A percentile compares a stretch with the other conserved stretches of the same genome.
phyloP scores from a whole-genome alignment of 768 basidiomycete genomes.

The Thelephora ganbajun region DNA sequence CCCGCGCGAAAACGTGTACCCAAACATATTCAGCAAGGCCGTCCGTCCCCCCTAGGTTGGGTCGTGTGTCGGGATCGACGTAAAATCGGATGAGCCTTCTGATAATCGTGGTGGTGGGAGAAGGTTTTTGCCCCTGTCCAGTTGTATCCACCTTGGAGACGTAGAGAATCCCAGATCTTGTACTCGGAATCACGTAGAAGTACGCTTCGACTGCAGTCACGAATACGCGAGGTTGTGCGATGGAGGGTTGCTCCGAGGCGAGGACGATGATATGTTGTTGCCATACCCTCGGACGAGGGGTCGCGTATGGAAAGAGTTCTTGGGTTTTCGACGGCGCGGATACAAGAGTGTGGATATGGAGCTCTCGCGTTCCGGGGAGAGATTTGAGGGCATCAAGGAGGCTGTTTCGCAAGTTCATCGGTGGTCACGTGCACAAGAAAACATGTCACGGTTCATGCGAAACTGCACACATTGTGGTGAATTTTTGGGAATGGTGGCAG shows the following conservation, averaged over 20 bases:
- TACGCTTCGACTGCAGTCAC: constrained; percentile 70
- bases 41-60: constrained; percentile 19
- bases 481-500: too few relatives aligned
- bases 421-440: too few relatives aligned
- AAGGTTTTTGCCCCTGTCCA: constrained; percentile 50
- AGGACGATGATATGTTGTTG: constrained; percentile 70
- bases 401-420: constrained; percentile 42
- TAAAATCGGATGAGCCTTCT: constrained; percentile 52
- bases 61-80: constrained; percentile 46
- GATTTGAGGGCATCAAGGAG: constrained; percentile 40
- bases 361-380: constrained; percentile 54
- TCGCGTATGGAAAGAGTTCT: constrained; percentile 63
- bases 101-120: constrained; percentile 61
- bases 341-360: constrained; percentile 65
- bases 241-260: constrained; percentile 44
- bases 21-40: constrained; percentile 37
- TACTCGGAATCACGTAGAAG: constrained; percentile 60
- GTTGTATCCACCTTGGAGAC: constrained; percentile 92
- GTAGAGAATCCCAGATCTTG: constrained; percentile 64
- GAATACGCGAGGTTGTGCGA: constrained; percentile 41
- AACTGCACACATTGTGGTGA: too few relatives aligned
- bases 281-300: constrained; percentile 47
- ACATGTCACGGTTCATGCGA: too few relatives aligned
- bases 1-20: constrained; percentile 83
- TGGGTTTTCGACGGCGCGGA: constrained; percentile 54